These are phyloP conservation scores for Selaginella moellendorffii DNA, from an alignment of 75 land plant species.

Conservation along the genomic window DNA sequence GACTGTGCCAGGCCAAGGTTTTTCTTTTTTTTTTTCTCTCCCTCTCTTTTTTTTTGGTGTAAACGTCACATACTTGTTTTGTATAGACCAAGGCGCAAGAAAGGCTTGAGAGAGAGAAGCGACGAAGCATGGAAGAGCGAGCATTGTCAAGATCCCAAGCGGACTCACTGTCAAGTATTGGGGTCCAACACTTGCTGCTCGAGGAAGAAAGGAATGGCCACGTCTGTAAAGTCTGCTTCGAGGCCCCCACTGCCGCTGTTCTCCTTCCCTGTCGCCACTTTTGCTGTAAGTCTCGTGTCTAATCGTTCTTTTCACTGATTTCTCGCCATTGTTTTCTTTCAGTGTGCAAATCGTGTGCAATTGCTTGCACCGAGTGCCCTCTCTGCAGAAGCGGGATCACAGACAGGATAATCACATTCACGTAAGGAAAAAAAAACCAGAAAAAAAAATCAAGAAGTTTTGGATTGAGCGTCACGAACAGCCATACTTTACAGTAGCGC, in stretches of 20 bases:
- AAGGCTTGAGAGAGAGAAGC: neutral
- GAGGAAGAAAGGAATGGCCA: slow-evolving; percentile 3
- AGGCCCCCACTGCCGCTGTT: slow-evolving; percentile 8
- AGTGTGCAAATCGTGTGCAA: slow-evolving; percentile 83
- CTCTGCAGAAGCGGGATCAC: slow-evolving; percentile 52
- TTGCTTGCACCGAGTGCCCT: slow-evolving; percentile 72
- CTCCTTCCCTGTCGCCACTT: slow-evolving; percentile 8
- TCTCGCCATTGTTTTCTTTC: no score
- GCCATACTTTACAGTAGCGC: no score
- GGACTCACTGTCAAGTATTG: neutral
- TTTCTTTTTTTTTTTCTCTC: neutral
- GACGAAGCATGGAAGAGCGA: neutral
- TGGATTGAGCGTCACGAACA: no score
- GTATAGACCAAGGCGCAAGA: slow-evolving; percentile 5
- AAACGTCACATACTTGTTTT: neutral
- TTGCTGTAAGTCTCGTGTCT: slow-evolving; percentile 12
- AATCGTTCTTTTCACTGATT: no score
- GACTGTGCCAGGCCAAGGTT: slow-evolving; percentile 6
- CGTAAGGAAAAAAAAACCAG: no score
- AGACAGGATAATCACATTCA: slow-evolving; percentile 55
- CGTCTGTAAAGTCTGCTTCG: slow-evolving; percentile 10
- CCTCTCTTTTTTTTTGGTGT: neutral
- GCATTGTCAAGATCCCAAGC: no score
- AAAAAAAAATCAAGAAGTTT: no score
- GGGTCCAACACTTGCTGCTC: neutral